Percentiles rank a stretch among this genome's conserved stretches.
Conservation (phyloP, 2,329 filamentous ascomycete genomes). For the Aspergillus calidoustus region DNA sequence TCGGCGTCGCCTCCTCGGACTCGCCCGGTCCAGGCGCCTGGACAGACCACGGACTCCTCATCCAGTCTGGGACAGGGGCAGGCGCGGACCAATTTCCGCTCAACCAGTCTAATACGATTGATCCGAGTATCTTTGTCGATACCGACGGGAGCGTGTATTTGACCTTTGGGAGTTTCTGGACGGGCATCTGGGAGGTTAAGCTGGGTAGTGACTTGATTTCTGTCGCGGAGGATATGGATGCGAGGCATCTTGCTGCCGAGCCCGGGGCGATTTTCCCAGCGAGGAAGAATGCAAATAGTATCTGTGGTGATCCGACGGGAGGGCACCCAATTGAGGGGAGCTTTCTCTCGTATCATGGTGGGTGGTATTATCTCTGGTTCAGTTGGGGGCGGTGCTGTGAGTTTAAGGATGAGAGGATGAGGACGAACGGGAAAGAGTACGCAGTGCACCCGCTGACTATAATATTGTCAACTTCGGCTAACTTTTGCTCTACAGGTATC, state of each 20-base stretch:
- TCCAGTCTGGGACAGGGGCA: slow-evolving; percentile 39
- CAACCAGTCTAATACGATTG: slow-evolving; percentile 64
- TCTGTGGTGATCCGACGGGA: slow-evolving; percentile 37
- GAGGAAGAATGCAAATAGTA: slow-evolving; percentile 27
- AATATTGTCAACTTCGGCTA: background rate
- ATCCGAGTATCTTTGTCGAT: slow-evolving; percentile 56
- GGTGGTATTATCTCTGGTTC: slow-evolving; percentile 42
- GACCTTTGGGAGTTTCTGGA: slow-evolving; percentile 73
- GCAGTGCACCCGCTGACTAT: background rate
- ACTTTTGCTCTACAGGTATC: slow-evolving; percentile 52
- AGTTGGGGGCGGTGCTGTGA: slow-evolving; percentile 41
- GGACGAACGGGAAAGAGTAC: slow-evolving; percentile 55
- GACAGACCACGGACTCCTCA: slow-evolving; percentile 41
- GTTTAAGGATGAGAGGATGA: slow-evolving; percentile 45
- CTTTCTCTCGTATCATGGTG: slow-evolving; percentile 34
- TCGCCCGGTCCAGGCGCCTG: slow-evolving; percentile 41
- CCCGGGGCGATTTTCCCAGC: slow-evolving; percentile 26
- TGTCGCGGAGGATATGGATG: slow-evolving; percentile 27
- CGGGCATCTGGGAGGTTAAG: slow-evolving; percentile 64
- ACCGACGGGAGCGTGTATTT: slow-evolving; percentile 49
- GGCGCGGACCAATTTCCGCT: slow-evolving; percentile 35
- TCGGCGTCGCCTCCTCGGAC: slow-evolving; percentile 60
- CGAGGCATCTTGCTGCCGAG: slow-evolving; percentile 36
- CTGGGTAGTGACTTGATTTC: slow-evolving; percentile 44
- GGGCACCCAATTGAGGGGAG: slow-evolving; percentile 39